Percentiles rank a stretch among this genome's conserved stretches.
Evolutionary conservation across 2,329 filamentous ascomycete species (phyloP).

Genomic region (Talaromyces sp.): DNA sequence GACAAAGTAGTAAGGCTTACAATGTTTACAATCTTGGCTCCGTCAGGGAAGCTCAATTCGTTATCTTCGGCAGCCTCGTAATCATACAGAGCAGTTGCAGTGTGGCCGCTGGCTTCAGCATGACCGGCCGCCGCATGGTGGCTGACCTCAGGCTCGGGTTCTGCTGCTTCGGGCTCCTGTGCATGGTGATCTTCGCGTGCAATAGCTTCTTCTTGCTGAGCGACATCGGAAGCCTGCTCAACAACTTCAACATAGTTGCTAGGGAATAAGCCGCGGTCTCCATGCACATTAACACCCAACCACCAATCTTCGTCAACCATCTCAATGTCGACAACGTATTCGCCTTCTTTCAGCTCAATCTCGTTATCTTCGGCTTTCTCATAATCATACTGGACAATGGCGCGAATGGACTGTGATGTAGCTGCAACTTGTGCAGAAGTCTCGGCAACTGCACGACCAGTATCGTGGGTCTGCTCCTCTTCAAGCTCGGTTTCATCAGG

Average conservation of each 20-base stretch:
- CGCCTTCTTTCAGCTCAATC: slow-evolving; percentile 81
- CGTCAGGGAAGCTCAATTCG: slow-evolving; percentile 77
- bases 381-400: slow-evolving; percentile 87
- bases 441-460: slow-evolving; percentile 55
- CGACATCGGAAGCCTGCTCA: slow-evolving; percentile 46
- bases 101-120: slow-evolving; percentile 47
- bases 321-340: slow-evolving; percentile 84
- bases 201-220: slow-evolving; percentile 21
- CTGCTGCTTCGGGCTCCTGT: slow-evolving; percentile 24
- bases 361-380: slow-evolving; percentile 98
- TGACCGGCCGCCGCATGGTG: slow-evolving; percentile 18
- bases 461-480: slow-evolving; percentile 57
- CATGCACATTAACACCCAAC: slow-evolving; percentile 83
- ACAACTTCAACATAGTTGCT: slow-evolving; percentile 94
- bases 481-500: slow-evolving; percentile 59
- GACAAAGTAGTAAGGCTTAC: slow-evolving; percentile 46
- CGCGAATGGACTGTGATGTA: slow-evolving; percentile 60
- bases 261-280: slow-evolving; percentile 87
- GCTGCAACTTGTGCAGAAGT: slow-evolving; percentile 48
- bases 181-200: neutral
- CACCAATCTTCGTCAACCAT: slow-evolving; percentile 99
- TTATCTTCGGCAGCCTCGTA: slow-evolving; percentile 98
- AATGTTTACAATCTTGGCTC: slow-evolving; percentile 72
- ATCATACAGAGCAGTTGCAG: slow-evolving; percentile 83
- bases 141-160: slow-evolving; percentile 22